Evolutionary conservation across 73 alveolate species (phyloP).

Genomic region (Paramecium caudatum): DNA sequence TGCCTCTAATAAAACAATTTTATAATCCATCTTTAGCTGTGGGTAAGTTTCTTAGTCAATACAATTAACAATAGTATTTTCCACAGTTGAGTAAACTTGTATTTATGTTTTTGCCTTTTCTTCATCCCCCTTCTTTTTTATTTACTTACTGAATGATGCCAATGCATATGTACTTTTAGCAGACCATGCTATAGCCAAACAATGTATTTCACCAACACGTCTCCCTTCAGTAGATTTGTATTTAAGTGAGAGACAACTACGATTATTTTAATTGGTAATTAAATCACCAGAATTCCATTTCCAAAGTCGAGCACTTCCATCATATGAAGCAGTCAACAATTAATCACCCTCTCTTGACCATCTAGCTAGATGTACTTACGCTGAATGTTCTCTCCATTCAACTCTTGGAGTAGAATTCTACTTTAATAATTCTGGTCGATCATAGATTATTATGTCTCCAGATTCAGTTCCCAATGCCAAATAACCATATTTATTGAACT

Average conservation of each 20-base stretch:
- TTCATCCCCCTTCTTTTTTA: slow-evolving; percentile 70
- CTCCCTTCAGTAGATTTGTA: slow-evolving; percentile 38
- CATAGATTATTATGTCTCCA: slow-evolving; percentile 73
- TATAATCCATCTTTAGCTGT: slow-evolving; percentile 31
- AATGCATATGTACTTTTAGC: slow-evolving; percentile 67
- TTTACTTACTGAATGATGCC: slow-evolving; percentile 69
- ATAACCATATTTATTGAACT: slow-evolving; percentile 69
- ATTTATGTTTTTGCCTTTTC: slow-evolving; percentile 67
- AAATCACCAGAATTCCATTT: slow-evolving; percentile 60
- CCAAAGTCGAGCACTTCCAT: slow-evolving; percentile 75
- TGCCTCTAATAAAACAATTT: slow-evolving; percentile 69
- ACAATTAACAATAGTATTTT: slow-evolving; percentile 30
- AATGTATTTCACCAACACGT: slow-evolving; percentile 55
- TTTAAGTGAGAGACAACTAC: slow-evolving; percentile 1
- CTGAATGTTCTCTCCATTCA: slow-evolving; percentile 71
- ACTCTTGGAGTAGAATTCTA: neutral
- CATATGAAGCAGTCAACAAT: slow-evolving; percentile 76
- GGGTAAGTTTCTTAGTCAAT: slow-evolving; percentile 39
- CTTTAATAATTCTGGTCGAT: slow-evolving; percentile 45
- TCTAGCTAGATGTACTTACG: slow-evolving; percentile 57
- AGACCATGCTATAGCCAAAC: slow-evolving; percentile 70
- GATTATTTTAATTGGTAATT: neutral
- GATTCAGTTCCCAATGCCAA: slow-evolving; percentile 74
- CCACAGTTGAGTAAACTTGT: slow-evolving; percentile 34
- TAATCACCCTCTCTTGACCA: slow-evolving; percentile 66